Conservation (phyloP, 2,329 filamentous ascomycete genomes). For the Knufia fluminis region DNA sequence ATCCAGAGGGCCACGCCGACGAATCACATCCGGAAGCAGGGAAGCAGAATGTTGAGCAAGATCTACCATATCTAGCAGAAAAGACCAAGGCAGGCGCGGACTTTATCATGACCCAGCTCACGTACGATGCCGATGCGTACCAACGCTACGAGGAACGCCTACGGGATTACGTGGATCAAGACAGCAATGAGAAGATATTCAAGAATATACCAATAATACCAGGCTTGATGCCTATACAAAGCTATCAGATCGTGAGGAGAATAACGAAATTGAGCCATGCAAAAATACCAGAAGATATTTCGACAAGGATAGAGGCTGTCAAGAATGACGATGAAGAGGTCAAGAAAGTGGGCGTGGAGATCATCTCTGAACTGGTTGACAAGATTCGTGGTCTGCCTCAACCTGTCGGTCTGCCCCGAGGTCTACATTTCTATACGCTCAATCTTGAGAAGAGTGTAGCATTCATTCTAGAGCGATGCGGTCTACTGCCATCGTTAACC, state of each 20-base stretch:
- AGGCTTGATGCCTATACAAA: slow-evolving; percentile 94
- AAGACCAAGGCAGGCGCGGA: slow-evolving; percentile 88
- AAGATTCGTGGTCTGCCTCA: slow-evolving; percentile 59
- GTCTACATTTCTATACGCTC: slow-evolving; percentile 95
- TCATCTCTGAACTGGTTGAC: slow-evolving; percentile 74
- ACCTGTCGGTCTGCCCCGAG: slow-evolving; percentile 47
- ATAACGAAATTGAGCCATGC: slow-evolving; percentile 94
- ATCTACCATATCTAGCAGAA: slow-evolving; percentile 80
- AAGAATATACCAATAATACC: slow-evolving; percentile 83
- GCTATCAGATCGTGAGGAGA: slow-evolving; percentile 87
- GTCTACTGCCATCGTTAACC: slow-evolving; percentile 58
- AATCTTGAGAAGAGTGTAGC: slow-evolving; percentile 95
- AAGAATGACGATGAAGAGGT: slow-evolving; percentile 41
- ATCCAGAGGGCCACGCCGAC: slow-evolving; percentile 90
- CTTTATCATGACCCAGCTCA: slow-evolving; percentile 97
- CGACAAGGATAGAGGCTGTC: slow-evolving; percentile 48
- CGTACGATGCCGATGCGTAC: slow-evolving; percentile 83
- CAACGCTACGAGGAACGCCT: slow-evolving; percentile 67
- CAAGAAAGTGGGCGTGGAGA: slow-evolving; percentile 43
- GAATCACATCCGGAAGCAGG: slow-evolving; percentile 73
- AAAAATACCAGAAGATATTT: slow-evolving; percentile 61
- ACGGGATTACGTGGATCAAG: slow-evolving; percentile 68
- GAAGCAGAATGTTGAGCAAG: slow-evolving; percentile 49
- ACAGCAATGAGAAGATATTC: slow-evolving; percentile 46
- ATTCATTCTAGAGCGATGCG: slow-evolving; percentile 76